These are phyloP conservation scores for Lactarius trivialis DNA, from an alignment of 768 basidiomycete genomes.

Conservation along the genomic window DNA sequence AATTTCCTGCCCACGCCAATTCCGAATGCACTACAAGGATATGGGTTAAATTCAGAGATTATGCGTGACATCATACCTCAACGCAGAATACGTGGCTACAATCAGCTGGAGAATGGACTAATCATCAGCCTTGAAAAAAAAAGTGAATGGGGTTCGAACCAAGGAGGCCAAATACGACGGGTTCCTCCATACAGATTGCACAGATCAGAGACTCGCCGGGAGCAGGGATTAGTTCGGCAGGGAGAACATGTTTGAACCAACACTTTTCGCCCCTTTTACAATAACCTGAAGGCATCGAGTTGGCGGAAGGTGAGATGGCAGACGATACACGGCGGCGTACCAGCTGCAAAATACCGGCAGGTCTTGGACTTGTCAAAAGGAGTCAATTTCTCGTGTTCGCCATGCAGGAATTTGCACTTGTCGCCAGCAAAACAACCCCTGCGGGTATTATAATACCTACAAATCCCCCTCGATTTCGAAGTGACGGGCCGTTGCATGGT, in stretches of 20 bases:
- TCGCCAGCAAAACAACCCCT: conserved; percentile 67
- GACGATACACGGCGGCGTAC: conserved; percentile 30
- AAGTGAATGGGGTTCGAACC: conserved; percentile 33
- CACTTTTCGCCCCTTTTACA: conserved; percentile 64
- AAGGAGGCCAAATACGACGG: conserved; percentile 60
- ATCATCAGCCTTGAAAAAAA: conserved; percentile 16
- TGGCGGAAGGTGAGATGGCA: too few species aligned
- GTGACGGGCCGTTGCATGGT: conserved; percentile 47
- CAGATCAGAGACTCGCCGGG: conserved; percentile 45
- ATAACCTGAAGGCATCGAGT: conserved; percentile 41
- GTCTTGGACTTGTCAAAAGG: conserved; percentile 67
- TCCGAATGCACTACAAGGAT: conserved; percentile 58
- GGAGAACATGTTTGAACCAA: conserved; percentile 63
- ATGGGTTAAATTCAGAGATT: not conserved
- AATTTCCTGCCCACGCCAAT: conserved; percentile 62
- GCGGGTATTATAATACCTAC: conserved; percentile 55
- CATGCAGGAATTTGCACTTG: conserved; percentile 74
- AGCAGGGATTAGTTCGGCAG: conserved; percentile 3
- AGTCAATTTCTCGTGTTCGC: conserved; percentile 44
- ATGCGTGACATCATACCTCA: conserved; percentile 36
- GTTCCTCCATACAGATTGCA: conserved; percentile 71
- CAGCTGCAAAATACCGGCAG: conserved; percentile 58
- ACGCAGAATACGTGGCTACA: conserved; percentile 79
- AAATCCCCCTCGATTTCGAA: conserved; percentile 64
- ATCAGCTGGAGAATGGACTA: conserved; percentile 38